Evolutionary conservation across 768 basidiomycete species (phyloP).

Genomic region (Boletus vermiculosoides): DNA sequence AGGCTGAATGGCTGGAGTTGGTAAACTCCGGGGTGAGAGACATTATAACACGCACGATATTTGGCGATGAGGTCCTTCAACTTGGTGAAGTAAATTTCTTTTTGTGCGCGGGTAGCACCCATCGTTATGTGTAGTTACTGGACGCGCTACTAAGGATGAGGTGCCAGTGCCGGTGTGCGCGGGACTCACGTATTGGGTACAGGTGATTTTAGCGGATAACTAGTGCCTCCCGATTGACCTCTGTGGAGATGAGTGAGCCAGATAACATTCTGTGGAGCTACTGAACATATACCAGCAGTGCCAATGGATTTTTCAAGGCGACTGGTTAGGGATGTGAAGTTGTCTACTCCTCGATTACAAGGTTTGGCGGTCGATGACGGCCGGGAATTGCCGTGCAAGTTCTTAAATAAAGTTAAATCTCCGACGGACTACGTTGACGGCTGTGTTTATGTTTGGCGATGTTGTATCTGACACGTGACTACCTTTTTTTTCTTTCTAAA

Average conservation of each 20-base stretch:
- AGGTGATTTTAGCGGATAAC: slow-evolving; percentile 26
- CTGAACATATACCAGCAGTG: slow-evolving; percentile 59
- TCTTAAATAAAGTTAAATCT: slow-evolving; percentile 29
- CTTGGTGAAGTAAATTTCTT: slow-evolving; percentile 89
- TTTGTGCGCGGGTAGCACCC: slow-evolving; percentile 90
- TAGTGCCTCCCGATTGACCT: slow-evolving; percentile 95
- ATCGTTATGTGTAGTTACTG: slow-evolving; percentile 50
- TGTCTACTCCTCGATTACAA: slow-evolving; percentile 17
- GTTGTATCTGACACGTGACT: slow-evolving; percentile 8
- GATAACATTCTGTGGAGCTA: not conserved
- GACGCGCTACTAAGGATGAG: slow-evolving; percentile 1
- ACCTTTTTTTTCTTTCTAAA: not conserved
- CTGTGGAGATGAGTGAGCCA: slow-evolving; percentile 36
- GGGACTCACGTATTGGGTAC: slow-evolving; percentile 30
- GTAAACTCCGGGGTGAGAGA: not conserved
- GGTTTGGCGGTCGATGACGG: slow-evolving; percentile 18
- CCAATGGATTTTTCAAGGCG: slow-evolving; percentile 97
- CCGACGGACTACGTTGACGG: no score
- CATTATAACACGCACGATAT: slow-evolving; percentile 63
- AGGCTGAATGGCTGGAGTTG: slow-evolving; percentile 52
- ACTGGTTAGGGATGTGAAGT: slow-evolving; percentile 30
- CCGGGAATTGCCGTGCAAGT: slow-evolving; percentile 30
- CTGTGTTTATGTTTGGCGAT: not conserved
- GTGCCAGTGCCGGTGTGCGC: no score
- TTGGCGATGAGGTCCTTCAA: slow-evolving; percentile 89